A percentile compares a stretch with the other conserved stretches of the same genome.
Evolutionary conservation across 352 stramenopile genomes (phyloP).

Genomic region (Phytophthora sp.): DNA sequence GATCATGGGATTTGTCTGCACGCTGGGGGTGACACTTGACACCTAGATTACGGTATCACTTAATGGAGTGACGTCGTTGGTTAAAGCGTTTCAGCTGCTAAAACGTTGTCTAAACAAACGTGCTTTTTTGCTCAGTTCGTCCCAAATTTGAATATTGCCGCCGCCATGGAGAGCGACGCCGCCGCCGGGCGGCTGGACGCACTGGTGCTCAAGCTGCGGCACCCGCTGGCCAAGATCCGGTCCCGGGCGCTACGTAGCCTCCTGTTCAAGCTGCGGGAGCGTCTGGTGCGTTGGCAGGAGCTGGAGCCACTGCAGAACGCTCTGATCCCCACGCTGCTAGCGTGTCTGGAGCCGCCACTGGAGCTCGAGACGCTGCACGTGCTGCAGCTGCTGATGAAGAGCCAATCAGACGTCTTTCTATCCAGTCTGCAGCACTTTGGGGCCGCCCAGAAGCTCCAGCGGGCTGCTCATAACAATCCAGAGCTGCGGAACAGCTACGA

Average conservation of each 20-base stretch:
- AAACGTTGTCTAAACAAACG: too few relatives aligned
- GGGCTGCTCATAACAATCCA: slow-evolving; percentile 33
- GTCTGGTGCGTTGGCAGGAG: slow-evolving; percentile 46
- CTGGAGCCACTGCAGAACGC: slow-evolving; percentile 39
- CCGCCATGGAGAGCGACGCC: slow-evolving; percentile 10
- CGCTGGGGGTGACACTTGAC: too few relatives aligned
- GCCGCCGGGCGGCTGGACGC: slow-evolving; percentile 27
- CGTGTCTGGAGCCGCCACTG: slow-evolving; percentile 45
- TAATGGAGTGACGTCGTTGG: too few relatives aligned
- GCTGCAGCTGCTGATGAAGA: slow-evolving; percentile 55
- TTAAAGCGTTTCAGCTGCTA: too few relatives aligned
- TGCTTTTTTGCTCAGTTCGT: too few relatives aligned
- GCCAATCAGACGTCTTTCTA: slow-evolving; percentile 28
- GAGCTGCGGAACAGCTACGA: slow-evolving; percentile 54
- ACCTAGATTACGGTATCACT: too few relatives aligned
- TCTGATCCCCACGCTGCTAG: slow-evolving; percentile 46
- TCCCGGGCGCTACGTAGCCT: slow-evolving; percentile 61
- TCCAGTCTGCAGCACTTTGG: slow-evolving; percentile 44
- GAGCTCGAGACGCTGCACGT: slow-evolving; percentile 59
- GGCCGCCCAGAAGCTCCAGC: slow-evolving; percentile 47
- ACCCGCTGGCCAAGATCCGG: slow-evolving; percentile 68
- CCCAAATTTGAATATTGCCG: too few relatives aligned
- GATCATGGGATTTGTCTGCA: too few relatives aligned
- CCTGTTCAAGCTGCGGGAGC: slow-evolving; percentile 71
- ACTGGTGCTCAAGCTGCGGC: slow-evolving; percentile 65